Conservation (phyloP, 345 rosid species). For the Streptanthus diversifolius region DNA sequence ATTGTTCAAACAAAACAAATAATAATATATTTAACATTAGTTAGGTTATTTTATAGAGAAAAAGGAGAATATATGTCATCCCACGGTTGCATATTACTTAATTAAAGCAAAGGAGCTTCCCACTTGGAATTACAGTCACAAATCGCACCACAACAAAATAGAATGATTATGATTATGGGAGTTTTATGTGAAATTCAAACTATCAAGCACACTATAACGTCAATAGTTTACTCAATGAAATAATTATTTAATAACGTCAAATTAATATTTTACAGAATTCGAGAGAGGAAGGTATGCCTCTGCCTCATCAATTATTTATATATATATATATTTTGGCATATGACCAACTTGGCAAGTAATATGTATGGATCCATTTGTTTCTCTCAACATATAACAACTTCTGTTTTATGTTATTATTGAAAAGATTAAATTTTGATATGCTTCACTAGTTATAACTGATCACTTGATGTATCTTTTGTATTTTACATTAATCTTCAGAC, state of each 20-base stretch:
- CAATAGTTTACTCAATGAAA: background rate
- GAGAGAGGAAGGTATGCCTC: background rate
- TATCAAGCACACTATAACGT: too few species aligned
- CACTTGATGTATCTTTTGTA: background rate
- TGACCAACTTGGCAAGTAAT: constrained; percentile 7
- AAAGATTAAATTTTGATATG: background rate
- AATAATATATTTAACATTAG: background rate
- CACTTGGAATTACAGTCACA: constrained; percentile 11
- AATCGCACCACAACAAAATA: constrained; percentile 16
- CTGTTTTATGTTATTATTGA: background rate
- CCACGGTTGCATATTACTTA: constrained; percentile 29
- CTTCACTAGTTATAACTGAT: background rate
- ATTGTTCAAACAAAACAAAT: constrained; percentile 6
- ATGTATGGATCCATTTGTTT: background rate
- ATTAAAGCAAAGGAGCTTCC: constrained; percentile 5
- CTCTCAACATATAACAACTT: background rate
- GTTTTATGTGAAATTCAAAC: too few species aligned
- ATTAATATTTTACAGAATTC: background rate
- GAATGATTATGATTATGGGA: constrained; percentile 1
- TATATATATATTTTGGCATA: background rate
- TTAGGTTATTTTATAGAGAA: background rate
- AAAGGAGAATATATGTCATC: constrained; percentile 22
- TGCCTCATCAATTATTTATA: background rate
- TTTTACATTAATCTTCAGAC: background rate
- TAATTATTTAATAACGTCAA: background rate